These are phyloP conservation scores for Fusarium siculi DNA, from an alignment of 2,329 filamentous ascomycete genomes.

Conservation along the genomic window DNA sequence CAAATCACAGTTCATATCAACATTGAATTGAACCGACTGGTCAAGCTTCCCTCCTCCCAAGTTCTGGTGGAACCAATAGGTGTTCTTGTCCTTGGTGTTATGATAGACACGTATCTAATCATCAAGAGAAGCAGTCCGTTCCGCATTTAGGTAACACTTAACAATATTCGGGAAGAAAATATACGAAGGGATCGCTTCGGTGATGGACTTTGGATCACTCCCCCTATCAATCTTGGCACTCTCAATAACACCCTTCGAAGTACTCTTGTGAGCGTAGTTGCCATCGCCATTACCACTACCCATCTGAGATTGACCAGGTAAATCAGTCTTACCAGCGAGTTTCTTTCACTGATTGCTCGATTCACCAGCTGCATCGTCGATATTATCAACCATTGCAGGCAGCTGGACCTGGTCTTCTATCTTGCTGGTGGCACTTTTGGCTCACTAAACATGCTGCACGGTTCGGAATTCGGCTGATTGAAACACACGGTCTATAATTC, in stretches of 20 bases:
- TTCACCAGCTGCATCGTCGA: neutral
- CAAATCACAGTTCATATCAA: neutral
- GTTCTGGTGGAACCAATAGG: neutral
- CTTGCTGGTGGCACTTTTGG: neutral
- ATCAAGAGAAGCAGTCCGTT: neutral
- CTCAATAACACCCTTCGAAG: neutral
- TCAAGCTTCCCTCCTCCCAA: neutral
- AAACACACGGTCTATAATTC: no score
- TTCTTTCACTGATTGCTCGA: neutral
- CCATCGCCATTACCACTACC: neutral
- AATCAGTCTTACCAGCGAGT: neutral
- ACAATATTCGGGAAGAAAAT: neutral
- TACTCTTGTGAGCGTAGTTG: neutral
- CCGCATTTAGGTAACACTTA: neutral
- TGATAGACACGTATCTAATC: neutral
- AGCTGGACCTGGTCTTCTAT: neutral
- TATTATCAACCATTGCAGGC: neutral
- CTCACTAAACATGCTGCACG: no score
- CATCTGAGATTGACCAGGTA: neutral
- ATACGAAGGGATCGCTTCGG: neutral
- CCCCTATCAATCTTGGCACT: neutral
- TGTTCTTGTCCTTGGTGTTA: neutral
- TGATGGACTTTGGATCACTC: neutral
- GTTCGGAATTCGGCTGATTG: no score
- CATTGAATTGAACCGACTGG: neutral